Percentiles rank a stretch among this genome's conserved stretches.
Conservation (phyloP, 441 rosid species). For the Croton laevigatus region DNA sequence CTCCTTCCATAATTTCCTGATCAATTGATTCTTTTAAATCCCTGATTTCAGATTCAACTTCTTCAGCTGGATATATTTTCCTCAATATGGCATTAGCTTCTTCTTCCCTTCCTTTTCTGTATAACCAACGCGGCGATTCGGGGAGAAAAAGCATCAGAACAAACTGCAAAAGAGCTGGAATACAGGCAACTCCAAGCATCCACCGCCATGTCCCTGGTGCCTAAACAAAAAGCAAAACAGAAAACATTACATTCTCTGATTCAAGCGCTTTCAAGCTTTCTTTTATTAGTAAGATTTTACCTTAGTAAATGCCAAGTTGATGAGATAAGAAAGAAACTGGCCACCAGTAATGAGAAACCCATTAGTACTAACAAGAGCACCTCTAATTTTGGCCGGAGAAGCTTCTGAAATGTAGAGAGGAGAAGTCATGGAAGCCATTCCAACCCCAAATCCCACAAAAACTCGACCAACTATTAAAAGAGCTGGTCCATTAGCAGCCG, state of each 20-base stretch:
- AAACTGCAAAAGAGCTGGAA: conserved; percentile 75
- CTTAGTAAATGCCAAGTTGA: conserved; percentile 68
- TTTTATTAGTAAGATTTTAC: conserved; percentile 25
- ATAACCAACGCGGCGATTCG: conserved; percentile 83
- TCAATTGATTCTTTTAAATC: conserved; percentile 61
- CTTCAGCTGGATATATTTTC: conserved; percentile 49
- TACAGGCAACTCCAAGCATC: conserved; percentile 89
- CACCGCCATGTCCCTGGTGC: conserved; percentile 80
- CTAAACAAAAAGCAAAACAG: conserved; percentile 24
- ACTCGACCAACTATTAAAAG: conserved; percentile 63
- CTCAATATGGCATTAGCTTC: conserved; percentile 56
- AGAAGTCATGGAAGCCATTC: conserved; percentile 92
- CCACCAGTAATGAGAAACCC: conserved; percentile 82
- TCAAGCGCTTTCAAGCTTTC: not conserved
- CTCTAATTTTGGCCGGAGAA: conserved; percentile 80
- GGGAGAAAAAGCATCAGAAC: conserved; percentile 62
- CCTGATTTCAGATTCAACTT: conserved; percentile 54
- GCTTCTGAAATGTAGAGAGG: conserved; percentile 91
- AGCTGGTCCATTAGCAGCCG: conserved; percentile 57
- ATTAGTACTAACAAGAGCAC: conserved; percentile 83
- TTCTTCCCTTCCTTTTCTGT: conserved; percentile 63
- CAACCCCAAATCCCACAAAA: conserved; percentile 80
- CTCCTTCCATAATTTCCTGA: conserved; percentile 48
- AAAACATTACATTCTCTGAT: not conserved
- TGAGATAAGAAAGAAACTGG: conserved; percentile 73